Percentiles rank a stretch among this genome's conserved stretches.
Conservation (phyloP, 352 stramenopile genomes). For the Phytophthora litchii region DNA sequence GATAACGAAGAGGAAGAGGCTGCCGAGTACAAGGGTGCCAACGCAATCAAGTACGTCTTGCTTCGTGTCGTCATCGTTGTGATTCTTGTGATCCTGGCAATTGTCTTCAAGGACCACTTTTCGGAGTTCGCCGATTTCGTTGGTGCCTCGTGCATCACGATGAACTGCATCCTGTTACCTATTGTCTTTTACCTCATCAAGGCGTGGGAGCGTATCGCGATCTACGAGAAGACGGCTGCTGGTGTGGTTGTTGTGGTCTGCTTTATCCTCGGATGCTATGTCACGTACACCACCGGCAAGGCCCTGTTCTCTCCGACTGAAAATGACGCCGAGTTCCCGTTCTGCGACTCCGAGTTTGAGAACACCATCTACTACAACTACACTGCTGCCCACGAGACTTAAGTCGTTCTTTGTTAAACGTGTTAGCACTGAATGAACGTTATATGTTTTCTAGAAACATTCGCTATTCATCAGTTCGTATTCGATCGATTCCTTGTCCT, state of each 20-base stretch:
- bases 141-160: constrained; percentile 60
- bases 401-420: constrained; percentile 6
- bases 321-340: constrained; percentile 48
- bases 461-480: not conserved
- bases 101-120: constrained; percentile 63
- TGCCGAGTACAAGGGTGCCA: constrained; percentile 36
- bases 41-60: constrained; percentile 40
- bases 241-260: constrained; percentile 37
- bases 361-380: constrained; percentile 57
- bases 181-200: constrained; percentile 76
- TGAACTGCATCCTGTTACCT: constrained; percentile 66
- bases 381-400: constrained; percentile 32
- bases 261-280: constrained; percentile 39
- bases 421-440: constrained; percentile 14
- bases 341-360: constrained; percentile 53
- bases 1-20: constrained; percentile 38
- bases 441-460: not conserved
- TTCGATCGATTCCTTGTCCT: not conserved
- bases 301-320: constrained; percentile 39
- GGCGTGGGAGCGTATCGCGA: constrained; percentile 44
- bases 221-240: constrained; percentile 39
- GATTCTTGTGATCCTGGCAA: constrained; percentile 43
- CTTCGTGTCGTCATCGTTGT: constrained; percentile 40
- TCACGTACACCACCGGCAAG: constrained; percentile 53
- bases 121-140: constrained; percentile 65